phyloP scores from a whole-genome alignment of 169 alveolate species.

The Theileria equi region DNA sequence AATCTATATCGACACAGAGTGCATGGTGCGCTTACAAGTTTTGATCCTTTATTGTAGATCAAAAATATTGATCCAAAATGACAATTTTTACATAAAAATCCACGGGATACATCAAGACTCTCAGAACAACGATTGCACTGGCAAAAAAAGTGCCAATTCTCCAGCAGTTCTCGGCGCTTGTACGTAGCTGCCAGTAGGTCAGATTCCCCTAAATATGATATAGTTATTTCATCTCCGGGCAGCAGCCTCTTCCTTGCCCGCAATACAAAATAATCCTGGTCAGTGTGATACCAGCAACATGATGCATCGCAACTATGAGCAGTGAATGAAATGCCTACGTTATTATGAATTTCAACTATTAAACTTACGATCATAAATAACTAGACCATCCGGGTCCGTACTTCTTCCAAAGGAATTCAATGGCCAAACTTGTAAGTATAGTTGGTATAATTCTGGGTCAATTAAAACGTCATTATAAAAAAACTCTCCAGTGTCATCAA shows the following conservation, averaged over 20 bases:
- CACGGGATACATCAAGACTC: slow-evolving; percentile 73
- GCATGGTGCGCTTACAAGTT: slow-evolving; percentile 16
- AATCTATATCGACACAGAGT: slow-evolving; percentile 27
- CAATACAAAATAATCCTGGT: slow-evolving; percentile 73
- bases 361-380: slow-evolving; percentile 68
- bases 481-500: slow-evolving; percentile 33
- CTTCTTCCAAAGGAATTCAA: slow-evolving; percentile 81
- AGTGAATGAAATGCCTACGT: slow-evolving; percentile 73
- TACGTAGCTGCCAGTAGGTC: slow-evolving; percentile 78
- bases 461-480: slow-evolving; percentile 58
- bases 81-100: slow-evolving; percentile 76
- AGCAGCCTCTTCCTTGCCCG: slow-evolving; percentile 73
- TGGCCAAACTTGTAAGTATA: slow-evolving; percentile 81
- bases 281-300: slow-evolving; percentile 83
- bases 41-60: slow-evolving; percentile 1
- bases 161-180: slow-evolving; percentile 74
- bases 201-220: slow-evolving; percentile 80
- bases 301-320: slow-evolving; percentile 84
- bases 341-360: slow-evolving; percentile 4
- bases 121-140: slow-evolving; percentile 75
- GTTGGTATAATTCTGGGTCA: slow-evolving; percentile 68
- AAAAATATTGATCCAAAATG: slow-evolving; percentile 60
- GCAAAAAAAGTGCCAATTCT: slow-evolving; percentile 80
- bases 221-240: slow-evolving; percentile 83
- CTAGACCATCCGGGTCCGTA: slow-evolving; percentile 77